Evolutionary conservation across 176 grass and related monocot species (phyloP).

Genomic region (Eleusine coracana): DNA sequence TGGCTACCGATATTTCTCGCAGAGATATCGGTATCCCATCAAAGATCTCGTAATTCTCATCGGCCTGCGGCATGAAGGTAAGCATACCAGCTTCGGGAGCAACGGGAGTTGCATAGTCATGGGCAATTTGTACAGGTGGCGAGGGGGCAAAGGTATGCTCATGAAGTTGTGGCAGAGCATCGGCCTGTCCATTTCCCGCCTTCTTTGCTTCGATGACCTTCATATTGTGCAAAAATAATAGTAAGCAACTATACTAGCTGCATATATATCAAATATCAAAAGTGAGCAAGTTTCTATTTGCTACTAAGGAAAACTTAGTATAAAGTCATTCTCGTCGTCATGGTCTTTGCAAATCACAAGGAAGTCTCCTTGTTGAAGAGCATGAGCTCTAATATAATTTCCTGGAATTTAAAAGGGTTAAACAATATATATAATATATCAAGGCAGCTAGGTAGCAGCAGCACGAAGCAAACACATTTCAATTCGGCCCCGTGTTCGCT

Average conservation of each 20-base stretch:
- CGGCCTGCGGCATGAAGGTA: constrained; percentile 42
- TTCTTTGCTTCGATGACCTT: constrained; percentile 92
- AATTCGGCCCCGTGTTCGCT: too few relatives aligned
- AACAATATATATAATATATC: constrained; percentile 29
- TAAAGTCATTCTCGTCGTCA: constrained; percentile 67
- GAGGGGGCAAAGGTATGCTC: constrained; percentile 30
- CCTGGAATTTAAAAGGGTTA: constrained; percentile 49
- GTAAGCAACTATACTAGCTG: background rate
- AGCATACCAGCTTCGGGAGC: constrained; percentile 47
- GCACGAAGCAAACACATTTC: too few relatives aligned
- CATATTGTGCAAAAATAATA: constrained; percentile 8
- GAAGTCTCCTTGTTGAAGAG: constrained; percentile 78
- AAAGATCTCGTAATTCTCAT: constrained; percentile 56
- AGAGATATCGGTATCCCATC: constrained; percentile 84
- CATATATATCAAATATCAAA: background rate
- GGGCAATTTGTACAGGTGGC: constrained; percentile 32
- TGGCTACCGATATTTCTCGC: constrained; percentile 73
- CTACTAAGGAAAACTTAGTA: constrained; percentile 34
- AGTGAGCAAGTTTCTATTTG: constrained; percentile 4
- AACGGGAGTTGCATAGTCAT: constrained; percentile 31
- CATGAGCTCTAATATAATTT: constrained; percentile 73
- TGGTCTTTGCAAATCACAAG: constrained; percentile 89
- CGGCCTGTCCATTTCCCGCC: constrained; percentile 36
- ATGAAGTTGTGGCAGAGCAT: constrained; percentile 43
- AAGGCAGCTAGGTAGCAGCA: too few relatives aligned